Evolutionary conservation across 2,329 filamentous ascomycete species (phyloP).

Genomic region (Aschersonia sp.): DNA sequence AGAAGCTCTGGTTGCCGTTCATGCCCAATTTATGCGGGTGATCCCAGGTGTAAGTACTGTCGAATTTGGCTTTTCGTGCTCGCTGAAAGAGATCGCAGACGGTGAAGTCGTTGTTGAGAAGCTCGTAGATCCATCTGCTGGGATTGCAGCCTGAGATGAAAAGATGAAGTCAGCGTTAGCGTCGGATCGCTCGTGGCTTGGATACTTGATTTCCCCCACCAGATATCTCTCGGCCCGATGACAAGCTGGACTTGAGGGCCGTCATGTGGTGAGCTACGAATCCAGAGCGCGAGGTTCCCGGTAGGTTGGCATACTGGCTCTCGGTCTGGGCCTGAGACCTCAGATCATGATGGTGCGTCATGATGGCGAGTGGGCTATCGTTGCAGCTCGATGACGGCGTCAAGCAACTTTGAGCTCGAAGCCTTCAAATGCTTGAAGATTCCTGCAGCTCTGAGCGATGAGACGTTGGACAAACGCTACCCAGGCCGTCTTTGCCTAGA

Average conservation of each 20-base stretch:
- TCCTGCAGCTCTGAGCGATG: too few species aligned
- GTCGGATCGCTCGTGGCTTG: neutral
- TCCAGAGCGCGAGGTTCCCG: too few species aligned
- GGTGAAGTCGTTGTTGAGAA: slow-evolving; percentile 22
- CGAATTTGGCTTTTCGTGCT: slow-evolving; percentile 14
- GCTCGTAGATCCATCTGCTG: slow-evolving; percentile 25
- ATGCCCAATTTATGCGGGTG: slow-evolving; percentile 21
- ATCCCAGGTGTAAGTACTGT: slow-evolving; percentile 17
- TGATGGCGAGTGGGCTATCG: too few species aligned
- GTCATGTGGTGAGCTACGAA: too few species aligned
- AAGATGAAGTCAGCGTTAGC: neutral
- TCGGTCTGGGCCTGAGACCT: too few species aligned
- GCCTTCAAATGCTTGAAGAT: too few species aligned
- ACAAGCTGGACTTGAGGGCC: neutral
- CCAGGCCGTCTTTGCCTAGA: too few species aligned
- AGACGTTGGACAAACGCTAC: too few species aligned
- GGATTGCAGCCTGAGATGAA: slow-evolving; percentile 18
- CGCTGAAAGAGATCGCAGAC: slow-evolving; percentile 21
- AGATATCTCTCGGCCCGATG: neutral
- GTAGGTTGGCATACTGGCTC: too few species aligned
- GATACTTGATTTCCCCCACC: neutral
- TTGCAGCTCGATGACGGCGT: too few species aligned
- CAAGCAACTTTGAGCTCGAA: too few species aligned
- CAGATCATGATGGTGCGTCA: too few species aligned
- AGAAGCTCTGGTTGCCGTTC: slow-evolving; percentile 24